Base-by-base conservation (phyloP, 2,329 filamentous ascomycete genomes). In the Xylariaceae sp. region DNA sequence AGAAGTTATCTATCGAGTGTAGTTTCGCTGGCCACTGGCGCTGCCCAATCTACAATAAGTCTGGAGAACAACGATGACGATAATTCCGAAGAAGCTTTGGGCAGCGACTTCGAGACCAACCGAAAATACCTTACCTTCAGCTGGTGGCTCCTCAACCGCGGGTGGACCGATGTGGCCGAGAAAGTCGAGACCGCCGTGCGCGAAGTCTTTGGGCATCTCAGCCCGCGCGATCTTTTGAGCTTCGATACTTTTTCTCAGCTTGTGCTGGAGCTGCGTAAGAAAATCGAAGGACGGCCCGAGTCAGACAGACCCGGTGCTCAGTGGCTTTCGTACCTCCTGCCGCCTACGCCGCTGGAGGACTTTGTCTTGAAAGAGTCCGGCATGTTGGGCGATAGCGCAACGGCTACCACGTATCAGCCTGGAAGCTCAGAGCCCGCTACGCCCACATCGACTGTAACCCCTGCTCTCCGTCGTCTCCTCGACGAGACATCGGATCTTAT, bases 401-500 rank as follows among this genome's bases (percentile, higher is more conserved):
- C 65, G 66, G 53, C 71, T 58, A 36, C 67, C 60, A 51, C 66
- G 16, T 27, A 47, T 14, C 45, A 43, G 22, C 37, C 41, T n/a
- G 35, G 45, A 16, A 40, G 40, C 44, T 42, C 38, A 6, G 46
- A 42, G 7, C 25, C 52, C 57, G 22, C 61, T 14, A 52, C 49
- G 8, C 37, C 64, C 12, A 48, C 65, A 3, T 61, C 66, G 3
- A 59, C 71, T 2, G 58, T 69, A n/a, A 55, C 67, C 11, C 65
- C 72, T 22, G 74, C 77, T n/a, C 79, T 98, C 45, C 83, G 92
- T 45, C 85, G 87, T 47, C 79, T 98, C 17, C 79, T 98, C 1
- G 92, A 98, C 64, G 93, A 98, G 72, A 97, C 93, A 2, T 88
- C 92, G 32, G 93, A 98, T 64, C 79, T 98, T 20, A 85, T 97